A percentile compares a stretch with the other conserved stretches of the same genome.
phyloP scores from a whole-genome alignment of 2,329 filamentous ascomycete genomes.

The Calonectria honghensis region DNA sequence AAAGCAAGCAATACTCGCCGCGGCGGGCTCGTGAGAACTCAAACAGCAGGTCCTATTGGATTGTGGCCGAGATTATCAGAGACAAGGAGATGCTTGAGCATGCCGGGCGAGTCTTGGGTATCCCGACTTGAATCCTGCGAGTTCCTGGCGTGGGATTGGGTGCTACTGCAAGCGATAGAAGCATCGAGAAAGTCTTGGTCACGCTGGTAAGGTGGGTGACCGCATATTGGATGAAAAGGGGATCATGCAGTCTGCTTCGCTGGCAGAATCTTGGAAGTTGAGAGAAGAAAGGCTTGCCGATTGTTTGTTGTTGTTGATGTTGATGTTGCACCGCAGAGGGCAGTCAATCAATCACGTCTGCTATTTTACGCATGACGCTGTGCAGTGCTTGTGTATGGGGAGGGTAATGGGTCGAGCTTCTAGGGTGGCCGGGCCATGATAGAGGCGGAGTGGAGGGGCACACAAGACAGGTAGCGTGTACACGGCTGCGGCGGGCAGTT shows the following conservation, averaged over 20 bases:
- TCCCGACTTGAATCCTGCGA: conserved; percentile 35
- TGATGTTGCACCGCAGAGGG: conserved; percentile 6
- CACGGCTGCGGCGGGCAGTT: neutral
- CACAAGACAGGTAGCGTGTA: conserved; percentile 23
- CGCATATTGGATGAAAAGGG: conserved; percentile 17
- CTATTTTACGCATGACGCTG: conserved; percentile 22
- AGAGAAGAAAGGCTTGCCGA: neutral
- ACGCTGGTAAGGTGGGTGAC: conserved; percentile 35
- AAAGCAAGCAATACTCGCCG: conserved; percentile 16
- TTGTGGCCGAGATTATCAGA: conserved; percentile 33
- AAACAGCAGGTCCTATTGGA: conserved; percentile 38
- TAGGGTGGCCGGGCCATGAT: conserved; percentile 10
- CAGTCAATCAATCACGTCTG: conserved; percentile 13
- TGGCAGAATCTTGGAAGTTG: conserved; percentile 31
- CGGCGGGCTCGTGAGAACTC: neutral
- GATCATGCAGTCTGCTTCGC: conserved; percentile 31
- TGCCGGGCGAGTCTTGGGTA: conserved; percentile 45
- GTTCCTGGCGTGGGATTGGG: conserved; percentile 38
- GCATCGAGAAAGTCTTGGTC: conserved; percentile 42
- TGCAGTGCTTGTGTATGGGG: neutral
- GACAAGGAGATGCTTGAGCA: conserved; percentile 34
- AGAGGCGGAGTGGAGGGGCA: neutral
- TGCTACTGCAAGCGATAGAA: conserved; percentile 35
- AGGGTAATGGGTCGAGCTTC: conserved; percentile 8
- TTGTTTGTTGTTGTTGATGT: conserved; percentile 24